A percentile compares a stretch with the other conserved stretches of the same genome.
Evolutionary conservation across 1,284 basidiomycete genomes (phyloP).

Genomic region (Malassezia brasiliensis): DNA sequence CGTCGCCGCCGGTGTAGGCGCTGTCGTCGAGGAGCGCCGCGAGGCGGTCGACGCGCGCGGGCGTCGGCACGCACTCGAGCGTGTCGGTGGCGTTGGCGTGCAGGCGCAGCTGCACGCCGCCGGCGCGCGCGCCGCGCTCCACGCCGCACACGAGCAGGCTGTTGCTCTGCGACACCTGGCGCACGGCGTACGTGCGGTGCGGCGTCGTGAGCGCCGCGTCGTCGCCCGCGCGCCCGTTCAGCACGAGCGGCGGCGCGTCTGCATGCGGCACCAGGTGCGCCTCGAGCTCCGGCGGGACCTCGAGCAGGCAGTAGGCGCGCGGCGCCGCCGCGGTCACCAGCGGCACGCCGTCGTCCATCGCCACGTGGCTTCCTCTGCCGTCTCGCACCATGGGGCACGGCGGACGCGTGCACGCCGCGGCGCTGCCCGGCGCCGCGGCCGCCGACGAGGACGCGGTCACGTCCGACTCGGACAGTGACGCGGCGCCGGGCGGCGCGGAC

Average conservation of each 20-base stretch:
- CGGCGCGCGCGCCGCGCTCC: background rate
- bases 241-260: conserved; percentile 21
- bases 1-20: conserved; percentile 29
- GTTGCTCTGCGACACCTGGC: conserved; percentile 40
- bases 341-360: background rate
- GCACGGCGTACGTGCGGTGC: conserved; percentile 30
- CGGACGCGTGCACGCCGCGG: too few species aligned
- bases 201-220: conserved; percentile 39
- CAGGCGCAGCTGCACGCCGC: conserved; percentile 18
- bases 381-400: background rate
- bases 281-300: conserved; percentile 29
- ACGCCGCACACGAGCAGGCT: conserved; percentile 34
- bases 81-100: conserved; percentile 29
- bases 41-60: conserved; percentile 31
- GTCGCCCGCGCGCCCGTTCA: conserved; percentile 38
- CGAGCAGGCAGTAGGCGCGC: conserved; percentile 23
- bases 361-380: background rate
- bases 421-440: too few species aligned
- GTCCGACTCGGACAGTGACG: conserved; percentile 6
- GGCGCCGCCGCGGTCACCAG: conserved; percentile 6
- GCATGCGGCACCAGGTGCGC: conserved; percentile 18
- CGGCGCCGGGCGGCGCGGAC: conserved; percentile 6
- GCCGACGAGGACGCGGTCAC: background rate
- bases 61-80: conserved; percentile 33
- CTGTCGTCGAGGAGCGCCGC: conserved; percentile 24